phyloP scores from a whole-genome alignment of 768 basidiomycete genomes.

The Phanerochaete carnosa region DNA sequence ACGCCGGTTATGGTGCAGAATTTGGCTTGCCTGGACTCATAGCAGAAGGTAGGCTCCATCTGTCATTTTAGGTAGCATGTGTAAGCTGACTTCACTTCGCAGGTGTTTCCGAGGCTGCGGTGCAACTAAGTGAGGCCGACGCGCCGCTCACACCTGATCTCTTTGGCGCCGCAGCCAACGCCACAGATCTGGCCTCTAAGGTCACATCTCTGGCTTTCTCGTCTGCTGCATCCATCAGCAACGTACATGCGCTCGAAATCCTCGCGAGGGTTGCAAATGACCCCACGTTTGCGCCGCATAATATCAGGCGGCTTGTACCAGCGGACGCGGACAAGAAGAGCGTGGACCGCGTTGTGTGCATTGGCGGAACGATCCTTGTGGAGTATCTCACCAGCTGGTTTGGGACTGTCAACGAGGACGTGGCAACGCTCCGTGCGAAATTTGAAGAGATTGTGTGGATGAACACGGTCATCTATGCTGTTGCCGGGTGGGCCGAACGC shows the following conservation, averaged over 20 bases:
- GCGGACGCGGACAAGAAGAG: background rate
- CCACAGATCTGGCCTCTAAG: slow-evolving; percentile 7
- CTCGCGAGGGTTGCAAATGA: slow-evolving; percentile 55
- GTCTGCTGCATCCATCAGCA: background rate
- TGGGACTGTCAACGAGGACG: slow-evolving; percentile 12
- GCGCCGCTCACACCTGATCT: slow-evolving; percentile 29
- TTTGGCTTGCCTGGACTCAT: too few species aligned
- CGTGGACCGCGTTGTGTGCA: slow-evolving; percentile 13
- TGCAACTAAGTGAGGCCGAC: slow-evolving; percentile 37
- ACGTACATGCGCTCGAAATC: slow-evolving; percentile 47
- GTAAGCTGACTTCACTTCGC: background rate
- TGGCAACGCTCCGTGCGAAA: slow-evolving; percentile 44
- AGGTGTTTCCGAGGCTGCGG: slow-evolving; percentile 39
- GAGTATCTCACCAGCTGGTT: slow-evolving; percentile 20
- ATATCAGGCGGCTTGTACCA: slow-evolving; percentile 5
- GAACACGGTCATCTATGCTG: slow-evolving; percentile 50
- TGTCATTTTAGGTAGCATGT: too few species aligned
- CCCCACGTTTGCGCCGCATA: slow-evolving; percentile 20
- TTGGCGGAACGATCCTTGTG: slow-evolving; percentile 12
- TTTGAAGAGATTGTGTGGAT: slow-evolving; percentile 63
- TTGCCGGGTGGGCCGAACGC: slow-evolving; percentile 51
- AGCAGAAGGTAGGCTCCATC: slow-evolving; percentile 48
- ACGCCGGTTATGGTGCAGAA: slow-evolving; percentile 58
- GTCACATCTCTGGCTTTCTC: background rate
- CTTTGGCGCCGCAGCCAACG: slow-evolving; percentile 11